These are phyloP conservation scores for Solanum raphanifolium DNA, from an alignment of 257 asterid species.

Conservation along the genomic window DNA sequence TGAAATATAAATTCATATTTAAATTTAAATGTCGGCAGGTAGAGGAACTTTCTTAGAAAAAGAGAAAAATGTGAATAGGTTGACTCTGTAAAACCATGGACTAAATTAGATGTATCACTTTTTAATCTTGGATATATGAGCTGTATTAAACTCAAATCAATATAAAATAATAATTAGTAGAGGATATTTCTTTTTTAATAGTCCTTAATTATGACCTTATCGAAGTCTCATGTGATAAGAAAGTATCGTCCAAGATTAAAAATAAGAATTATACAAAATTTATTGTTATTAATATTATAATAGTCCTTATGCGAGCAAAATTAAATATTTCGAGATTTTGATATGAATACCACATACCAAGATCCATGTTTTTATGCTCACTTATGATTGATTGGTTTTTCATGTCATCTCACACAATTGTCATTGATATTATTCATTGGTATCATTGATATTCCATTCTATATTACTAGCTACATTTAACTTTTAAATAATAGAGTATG, in stretches of 20 bases:
- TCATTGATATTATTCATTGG: not conserved
- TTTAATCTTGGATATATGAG: not conserved
- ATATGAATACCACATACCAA: not conserved
- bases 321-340: rapidly evolving
- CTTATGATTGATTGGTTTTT: not conserved
- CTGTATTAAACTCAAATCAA: not conserved
- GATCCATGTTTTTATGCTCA: not conserved
- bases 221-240: not conserved
- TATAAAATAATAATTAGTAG: not conserved
- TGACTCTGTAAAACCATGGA: not conserved
- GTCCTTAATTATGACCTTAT: not conserved
- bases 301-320: rapidly evolving
- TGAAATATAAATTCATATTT: not conserved
- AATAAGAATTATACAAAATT: not conserved
- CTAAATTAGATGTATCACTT: not conserved
- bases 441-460: not conserved
- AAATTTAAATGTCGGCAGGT: not conserved
- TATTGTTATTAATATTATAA: not conserved
- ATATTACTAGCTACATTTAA: not conserved
- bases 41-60: not conserved
- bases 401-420: not conserved
- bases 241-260: not conserved
- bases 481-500: not conserved
- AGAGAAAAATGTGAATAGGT: not conserved
- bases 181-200: not conserved